Evolutionary conservation across 2,329 filamentous ascomycete species (phyloP).

Genomic region (Mycogone perniciosa): DNA sequence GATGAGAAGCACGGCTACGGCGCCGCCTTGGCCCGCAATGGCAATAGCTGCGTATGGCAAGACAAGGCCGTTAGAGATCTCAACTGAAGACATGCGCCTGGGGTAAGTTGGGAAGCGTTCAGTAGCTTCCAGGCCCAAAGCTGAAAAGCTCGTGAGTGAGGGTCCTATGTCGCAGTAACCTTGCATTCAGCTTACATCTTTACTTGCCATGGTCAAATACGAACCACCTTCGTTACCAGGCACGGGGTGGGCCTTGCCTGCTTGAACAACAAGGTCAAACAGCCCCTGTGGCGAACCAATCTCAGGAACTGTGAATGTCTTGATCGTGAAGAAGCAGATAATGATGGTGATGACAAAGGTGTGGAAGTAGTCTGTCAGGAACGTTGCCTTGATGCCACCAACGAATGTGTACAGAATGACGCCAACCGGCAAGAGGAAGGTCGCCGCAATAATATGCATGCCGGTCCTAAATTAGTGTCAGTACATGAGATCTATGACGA

Average conservation of each 20-base stretch:
- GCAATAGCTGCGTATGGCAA: slow-evolving; percentile 65
- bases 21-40: slow-evolving; percentile 63
- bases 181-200: slow-evolving; percentile 28
- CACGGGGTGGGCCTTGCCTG: slow-evolving; percentile 38
- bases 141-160: slow-evolving; percentile 31
- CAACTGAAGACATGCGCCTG: slow-evolving; percentile 47
- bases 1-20: slow-evolving; percentile 59
- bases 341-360: slow-evolving; percentile 49
- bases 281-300: slow-evolving; percentile 42
- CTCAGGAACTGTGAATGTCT: slow-evolving; percentile 40
- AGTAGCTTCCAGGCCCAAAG: slow-evolving; percentile 39
- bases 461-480: slow-evolving; percentile 31
- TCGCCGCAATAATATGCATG: slow-evolving; percentile 44
- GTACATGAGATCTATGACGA: too few species aligned
- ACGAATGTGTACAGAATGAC: slow-evolving; percentile 35
- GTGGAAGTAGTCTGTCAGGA: slow-evolving; percentile 47
- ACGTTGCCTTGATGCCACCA: slow-evolving; percentile 35
- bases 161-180: background rate
- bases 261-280: slow-evolving; percentile 43
- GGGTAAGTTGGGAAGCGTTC: slow-evolving; percentile 50
- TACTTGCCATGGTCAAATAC: slow-evolving; percentile 51
- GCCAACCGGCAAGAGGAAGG: slow-evolving; percentile 36
- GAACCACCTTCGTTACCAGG: slow-evolving; percentile 47
- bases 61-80: slow-evolving; percentile 63
- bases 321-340: slow-evolving; percentile 41